A percentile compares a stretch with the other conserved stretches of the same genome.
Conservation (phyloP, 495 filamentous ascomycete species). For the Mytilinidion resinicola region DNA sequence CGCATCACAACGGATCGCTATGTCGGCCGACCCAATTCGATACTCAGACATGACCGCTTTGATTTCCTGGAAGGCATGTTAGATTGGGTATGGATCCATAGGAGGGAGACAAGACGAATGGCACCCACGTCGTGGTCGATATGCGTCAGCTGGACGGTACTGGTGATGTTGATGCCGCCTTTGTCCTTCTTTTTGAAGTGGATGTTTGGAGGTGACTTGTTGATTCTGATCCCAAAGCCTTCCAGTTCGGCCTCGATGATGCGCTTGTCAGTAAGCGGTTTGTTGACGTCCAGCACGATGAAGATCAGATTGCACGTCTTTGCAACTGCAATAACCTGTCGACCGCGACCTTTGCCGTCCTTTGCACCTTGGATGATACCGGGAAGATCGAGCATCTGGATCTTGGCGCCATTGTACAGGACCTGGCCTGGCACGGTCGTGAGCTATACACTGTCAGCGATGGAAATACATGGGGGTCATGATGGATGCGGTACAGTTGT, state of each 20-base stretch:
- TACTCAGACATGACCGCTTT: slow-evolving; percentile 97
- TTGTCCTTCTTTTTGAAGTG: slow-evolving; percentile 99
- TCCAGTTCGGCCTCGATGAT: slow-evolving; percentile 96
- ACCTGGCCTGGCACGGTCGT: slow-evolving; percentile 97
- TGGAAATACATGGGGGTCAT: not conserved
- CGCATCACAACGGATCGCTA: slow-evolving; percentile 95
- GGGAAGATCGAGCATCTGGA: slow-evolving; percentile 97
- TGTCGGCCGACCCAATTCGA: slow-evolving; percentile 92
- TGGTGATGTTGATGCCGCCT: slow-evolving; percentile 89
- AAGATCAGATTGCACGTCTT: slow-evolving; percentile 99
- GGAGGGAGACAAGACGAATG: not conserved
- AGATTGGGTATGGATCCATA: not conserved
- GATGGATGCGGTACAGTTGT: slow-evolving; percentile 52
- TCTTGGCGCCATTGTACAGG: slow-evolving; percentile 90
- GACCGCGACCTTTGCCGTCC: slow-evolving; percentile 95
- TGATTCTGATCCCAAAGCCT: slow-evolving; percentile 95
- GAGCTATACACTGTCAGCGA: slow-evolving; percentile 41
- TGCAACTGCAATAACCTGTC: slow-evolving; percentile 96
- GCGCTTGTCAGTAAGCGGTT: slow-evolving; percentile 93
- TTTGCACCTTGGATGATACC: slow-evolving; percentile 99
- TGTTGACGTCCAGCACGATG: slow-evolving; percentile 98
- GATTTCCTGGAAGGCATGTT: slow-evolving; percentile 58
- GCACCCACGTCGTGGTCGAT: slow-evolving; percentile 76
- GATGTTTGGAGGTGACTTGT: slow-evolving; percentile 95
- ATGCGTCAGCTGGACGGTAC: slow-evolving; percentile 83